Evolutionary conservation across 2,329 filamentous ascomycete species (phyloP).

Genomic region (Zymoseptoria brevis): DNA sequence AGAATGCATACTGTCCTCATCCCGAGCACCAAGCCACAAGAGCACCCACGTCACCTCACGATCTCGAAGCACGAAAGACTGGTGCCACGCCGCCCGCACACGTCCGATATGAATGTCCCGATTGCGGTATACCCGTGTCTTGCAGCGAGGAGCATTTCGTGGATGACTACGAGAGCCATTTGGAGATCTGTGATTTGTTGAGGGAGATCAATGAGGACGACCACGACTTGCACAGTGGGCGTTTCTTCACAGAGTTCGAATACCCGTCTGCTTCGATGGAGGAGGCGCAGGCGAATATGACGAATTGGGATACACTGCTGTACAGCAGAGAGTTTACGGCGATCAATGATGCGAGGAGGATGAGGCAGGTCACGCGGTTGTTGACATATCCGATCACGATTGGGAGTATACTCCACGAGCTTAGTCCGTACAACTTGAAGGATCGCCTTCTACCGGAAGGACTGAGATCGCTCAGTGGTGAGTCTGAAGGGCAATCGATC

Average conservation of each 20-base stretch:
- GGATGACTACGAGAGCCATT: conserved; percentile 86
- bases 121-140: conserved; percentile 89
- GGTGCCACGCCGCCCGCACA: conserved; percentile 63
- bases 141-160: conserved; percentile 94
- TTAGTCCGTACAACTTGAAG: conserved; percentile 83
- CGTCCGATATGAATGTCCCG: conserved; percentile 88
- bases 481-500: conserved; percentile 28
- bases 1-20: conserved; percentile 90
- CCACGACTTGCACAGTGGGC: conserved; percentile 82
- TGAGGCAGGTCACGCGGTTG: conserved; percentile 87
- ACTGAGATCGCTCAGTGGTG: conserved; percentile 87
- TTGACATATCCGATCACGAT: conserved; percentile 91
- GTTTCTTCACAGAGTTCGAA: conserved; percentile 88
- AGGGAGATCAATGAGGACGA: conserved; percentile 96
- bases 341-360: conserved; percentile 79
- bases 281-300: conserved; percentile 91
- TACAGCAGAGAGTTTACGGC: conserved; percentile 89
- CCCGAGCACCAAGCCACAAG: conserved; percentile 74
- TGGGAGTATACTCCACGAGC: conserved; percentile 82
- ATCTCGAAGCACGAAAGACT: conserved; percentile 55
- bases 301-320: conserved; percentile 95
- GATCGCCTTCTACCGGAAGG: conserved; percentile 79
- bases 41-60: conserved; percentile 55
- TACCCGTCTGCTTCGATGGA: conserved; percentile 86
- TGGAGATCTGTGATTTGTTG: conserved; percentile 86